Evolutionary conservation across 2,329 filamentous ascomycete species (phyloP).

Genomic region (Xylariomycetidae sp.): DNA sequence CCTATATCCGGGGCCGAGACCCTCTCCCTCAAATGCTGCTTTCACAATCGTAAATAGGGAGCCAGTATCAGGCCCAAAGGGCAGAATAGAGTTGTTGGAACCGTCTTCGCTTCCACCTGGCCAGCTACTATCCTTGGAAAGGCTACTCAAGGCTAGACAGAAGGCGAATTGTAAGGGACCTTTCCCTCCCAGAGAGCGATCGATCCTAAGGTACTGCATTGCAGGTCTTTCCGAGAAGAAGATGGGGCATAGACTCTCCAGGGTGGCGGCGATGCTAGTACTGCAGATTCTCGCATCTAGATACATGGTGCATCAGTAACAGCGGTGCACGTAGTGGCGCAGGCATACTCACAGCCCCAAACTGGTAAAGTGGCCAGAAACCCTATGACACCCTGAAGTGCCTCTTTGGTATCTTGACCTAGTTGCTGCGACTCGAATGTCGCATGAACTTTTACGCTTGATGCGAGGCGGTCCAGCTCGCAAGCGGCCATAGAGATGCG

Average conservation of each 20-base stretch:
- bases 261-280: constrained; percentile 2
- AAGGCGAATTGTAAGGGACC: constrained; percentile 13
- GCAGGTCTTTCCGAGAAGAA: constrained; percentile 3
- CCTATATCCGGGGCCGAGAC: constrained; percentile 3
- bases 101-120: no score
- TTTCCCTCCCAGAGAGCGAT: constrained; percentile 6
- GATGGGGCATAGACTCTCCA: constrained; percentile 7
- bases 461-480: constrained; percentile 6
- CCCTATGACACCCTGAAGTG: constrained; percentile 9
- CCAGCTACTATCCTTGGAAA: no score
- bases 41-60: constrained; percentile 2
- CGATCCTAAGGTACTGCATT: constrained; percentile 5
- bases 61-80: constrained; percentile 3
- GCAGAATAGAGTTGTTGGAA: no score
- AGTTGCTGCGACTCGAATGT: constrained; percentile 5
- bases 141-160: constrained; percentile 9
- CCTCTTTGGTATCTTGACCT: constrained; percentile 6
- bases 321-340: background rate
- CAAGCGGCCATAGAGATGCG: constrained; percentile 5
- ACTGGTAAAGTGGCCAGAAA: constrained; percentile 13
- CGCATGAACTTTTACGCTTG: constrained; percentile 4
- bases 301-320: background rate
- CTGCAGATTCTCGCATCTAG: constrained; percentile 8
- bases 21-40: constrained; percentile 3
- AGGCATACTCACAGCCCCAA: constrained; percentile 17